A percentile compares a stretch with the other conserved stretches of the same genome.
phyloP scores from a whole-genome alignment of 2,329 filamentous ascomycete genomes.

The Cytospora schulzeri region DNA sequence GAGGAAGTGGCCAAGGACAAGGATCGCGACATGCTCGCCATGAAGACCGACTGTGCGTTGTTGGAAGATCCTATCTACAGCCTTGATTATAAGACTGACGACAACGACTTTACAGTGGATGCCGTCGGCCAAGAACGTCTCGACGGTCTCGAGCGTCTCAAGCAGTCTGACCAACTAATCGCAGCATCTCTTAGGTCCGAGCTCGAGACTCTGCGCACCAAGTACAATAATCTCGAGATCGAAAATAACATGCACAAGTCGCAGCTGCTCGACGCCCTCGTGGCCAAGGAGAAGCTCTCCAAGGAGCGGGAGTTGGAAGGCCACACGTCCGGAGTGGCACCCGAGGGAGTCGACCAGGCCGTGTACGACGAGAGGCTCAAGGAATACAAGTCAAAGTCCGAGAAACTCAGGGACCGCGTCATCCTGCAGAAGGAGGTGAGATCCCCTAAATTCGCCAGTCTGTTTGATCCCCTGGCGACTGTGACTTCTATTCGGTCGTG shows the following conservation, averaged over 20 bases:
- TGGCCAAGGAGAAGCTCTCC: conserved; percentile 62
- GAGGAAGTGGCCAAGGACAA: conserved; percentile 53
- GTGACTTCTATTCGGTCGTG: conserved; percentile 11
- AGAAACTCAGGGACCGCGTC: conserved; percentile 58
- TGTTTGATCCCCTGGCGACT: conserved; percentile 8
- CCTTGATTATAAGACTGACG: conserved; percentile 22
- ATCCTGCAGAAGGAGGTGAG: conserved; percentile 63
- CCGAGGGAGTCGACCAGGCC: conserved; percentile 36
- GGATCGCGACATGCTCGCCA: conserved; percentile 56
- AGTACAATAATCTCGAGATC: conserved; percentile 50
- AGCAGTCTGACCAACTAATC: conserved; percentile 60
- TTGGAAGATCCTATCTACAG: conserved; percentile 25
- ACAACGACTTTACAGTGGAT: conserved; percentile 44
- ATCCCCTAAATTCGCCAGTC: conserved; percentile 22
- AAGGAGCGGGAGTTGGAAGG: conserved; percentile 52
- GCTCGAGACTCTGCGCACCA: conserved; percentile 56
- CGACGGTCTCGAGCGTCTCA: conserved; percentile 59
- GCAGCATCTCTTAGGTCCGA: conserved; percentile 61
- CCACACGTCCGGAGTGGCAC: conserved; percentile 36
- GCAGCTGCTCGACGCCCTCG: conserved; percentile 61
- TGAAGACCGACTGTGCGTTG: conserved; percentile 54
- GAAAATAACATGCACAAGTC: conserved; percentile 61
- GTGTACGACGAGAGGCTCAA: conserved; percentile 42
- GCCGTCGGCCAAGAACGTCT: conserved; percentile 57
- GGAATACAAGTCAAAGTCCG: conserved; percentile 53